These are phyloP conservation scores for Irpex lacteus DNA, from an alignment of 1,284 basidiomycete genomes.

Conservation along the genomic window DNA sequence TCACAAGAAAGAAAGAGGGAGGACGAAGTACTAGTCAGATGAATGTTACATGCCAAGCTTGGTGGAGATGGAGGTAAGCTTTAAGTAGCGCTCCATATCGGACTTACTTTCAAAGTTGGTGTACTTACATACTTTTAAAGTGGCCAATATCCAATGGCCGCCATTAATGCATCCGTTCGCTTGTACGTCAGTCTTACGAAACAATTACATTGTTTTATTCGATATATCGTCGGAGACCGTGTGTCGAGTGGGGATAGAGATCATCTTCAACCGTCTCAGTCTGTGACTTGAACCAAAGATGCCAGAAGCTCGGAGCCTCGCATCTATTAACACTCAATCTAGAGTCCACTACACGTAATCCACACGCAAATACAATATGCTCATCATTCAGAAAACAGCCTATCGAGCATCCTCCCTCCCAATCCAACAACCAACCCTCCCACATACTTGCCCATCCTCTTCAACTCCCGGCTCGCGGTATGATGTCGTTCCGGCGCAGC, in stretches of 20 bases:
- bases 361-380: background rate
- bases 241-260: too few relatives aligned
- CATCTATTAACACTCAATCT: background rate
- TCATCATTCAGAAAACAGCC: slow-evolving; percentile 1
- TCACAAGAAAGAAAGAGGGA: too few relatives aligned
- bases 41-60: too few relatives aligned
- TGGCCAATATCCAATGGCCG: too few relatives aligned
- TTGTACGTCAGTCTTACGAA: background rate
- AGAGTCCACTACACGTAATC: background rate
- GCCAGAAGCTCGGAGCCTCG: background rate
- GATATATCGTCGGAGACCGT: too few relatives aligned
- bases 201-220: background rate
- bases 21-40: too few relatives aligned
- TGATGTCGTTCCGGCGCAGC: slow-evolving; percentile 19
- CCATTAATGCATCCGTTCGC: too few relatives aligned
- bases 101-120: background rate
- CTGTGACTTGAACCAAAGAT: too few relatives aligned
- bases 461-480: slow-evolving; percentile 30
- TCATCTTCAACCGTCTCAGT: too few relatives aligned
- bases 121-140: too few relatives aligned
- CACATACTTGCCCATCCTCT: slow-evolving; percentile 26
- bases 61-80: too few relatives aligned
- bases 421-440: slow-evolving; percentile 33
- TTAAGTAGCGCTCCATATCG: too few relatives aligned
- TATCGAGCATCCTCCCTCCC: slow-evolving; percentile 33